Evolutionary conservation across 2,329 filamentous ascomycete genomes (phyloP), one percentile per base, ranked within the genome.

Genomic region (Fonsecaea multimorphosa): DNA sequence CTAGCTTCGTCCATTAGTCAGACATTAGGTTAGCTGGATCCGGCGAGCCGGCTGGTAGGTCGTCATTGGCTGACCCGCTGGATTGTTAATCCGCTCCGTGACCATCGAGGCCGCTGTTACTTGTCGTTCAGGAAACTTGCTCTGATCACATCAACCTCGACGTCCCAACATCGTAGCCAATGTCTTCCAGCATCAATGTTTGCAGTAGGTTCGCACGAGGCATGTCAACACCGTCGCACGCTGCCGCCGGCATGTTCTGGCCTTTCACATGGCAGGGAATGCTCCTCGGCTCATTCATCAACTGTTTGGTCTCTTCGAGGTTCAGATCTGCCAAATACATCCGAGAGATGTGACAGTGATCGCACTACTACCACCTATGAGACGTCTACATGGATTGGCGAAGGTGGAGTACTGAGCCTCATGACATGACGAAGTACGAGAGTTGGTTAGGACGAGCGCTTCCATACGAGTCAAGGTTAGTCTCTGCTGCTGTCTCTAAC

Each of bases 31-130:
- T 40, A 40, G 19, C 3, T n/a, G 32, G 5, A 2, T 44, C n/a
- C 38, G 3, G 29, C n/a, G n/a, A n/a, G n/a, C n/a, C n/a, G n/a
- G 1, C 14, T 8, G 1, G 6, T 16, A 44, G 6, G 7, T 16
- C n/a, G 5, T 44, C 38, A 44, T 44, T 19, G 38, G 38, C 38
- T 62, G 14, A 34, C n/a, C 12, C 14, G 32, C 34, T 24, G 24
- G 36, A 29, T 22, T 19, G 27, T 65, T 54, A 19, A 32, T 54
- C 52, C 52, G 31, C n/a, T 54, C 52, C 52, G 52, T 19, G 2
- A 16, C 19, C 38, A n/a, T 9, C 38, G 8, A 34, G 2, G 32
- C 11, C 11, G 6, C 32, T 9, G 32, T 34, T 8, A 4, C 32
- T 34, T 9, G 32, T 3, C 11, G 11, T 7, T 34, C 32, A 34